These are phyloP conservation scores for Scedosporium apiospermum DNA, from an alignment of 2,329 filamentous ascomycete species.

Conservation along the genomic window DNA sequence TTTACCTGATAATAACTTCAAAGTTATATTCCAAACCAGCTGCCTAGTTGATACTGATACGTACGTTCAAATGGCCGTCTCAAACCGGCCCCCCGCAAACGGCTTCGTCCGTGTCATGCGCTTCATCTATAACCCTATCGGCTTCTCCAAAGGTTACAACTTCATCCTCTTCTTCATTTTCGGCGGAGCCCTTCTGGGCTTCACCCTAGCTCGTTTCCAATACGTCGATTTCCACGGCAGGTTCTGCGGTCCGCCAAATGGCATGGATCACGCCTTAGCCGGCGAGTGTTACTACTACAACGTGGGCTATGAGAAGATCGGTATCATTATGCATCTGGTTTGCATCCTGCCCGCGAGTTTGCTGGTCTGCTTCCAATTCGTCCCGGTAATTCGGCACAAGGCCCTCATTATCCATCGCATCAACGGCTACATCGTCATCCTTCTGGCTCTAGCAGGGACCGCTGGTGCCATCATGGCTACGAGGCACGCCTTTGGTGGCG, in stretches of 20 bases:
- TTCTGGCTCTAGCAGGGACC: conserved; percentile 34
- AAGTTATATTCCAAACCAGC: no score
- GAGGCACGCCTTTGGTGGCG: conserved; percentile 41
- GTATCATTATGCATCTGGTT: conserved; percentile 34
- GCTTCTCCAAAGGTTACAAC: conserved; percentile 14
- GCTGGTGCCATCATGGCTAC: conserved; percentile 42
- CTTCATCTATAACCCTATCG: conserved; percentile 13
- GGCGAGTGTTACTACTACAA: conserved; percentile 30
- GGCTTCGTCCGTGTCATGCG: conserved; percentile 13
- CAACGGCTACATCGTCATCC: conserved; percentile 43
- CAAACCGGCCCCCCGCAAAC: conserved; percentile 9
- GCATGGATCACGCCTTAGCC: conserved; percentile 11
- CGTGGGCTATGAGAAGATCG: conserved; percentile 19
- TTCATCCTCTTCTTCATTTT: conserved; percentile 22
- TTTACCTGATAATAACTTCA: no score
- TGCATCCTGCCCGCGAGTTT: conserved; percentile 31
- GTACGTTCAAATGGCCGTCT: neutral
- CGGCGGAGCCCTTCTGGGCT: conserved; percentile 30
- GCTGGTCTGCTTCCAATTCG: conserved; percentile 35
- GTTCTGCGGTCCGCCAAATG: conserved; percentile 15
- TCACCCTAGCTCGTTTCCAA: conserved; percentile 34
- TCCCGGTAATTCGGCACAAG: conserved; percentile 34
- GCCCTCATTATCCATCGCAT: conserved; percentile 45
- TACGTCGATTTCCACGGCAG: conserved; percentile 35
- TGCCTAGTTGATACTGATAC: no score